These are phyloP conservation scores for Eragrostis curvula DNA, from an alignment of 176 grass and related monocot species.

Conservation along the genomic window DNA sequence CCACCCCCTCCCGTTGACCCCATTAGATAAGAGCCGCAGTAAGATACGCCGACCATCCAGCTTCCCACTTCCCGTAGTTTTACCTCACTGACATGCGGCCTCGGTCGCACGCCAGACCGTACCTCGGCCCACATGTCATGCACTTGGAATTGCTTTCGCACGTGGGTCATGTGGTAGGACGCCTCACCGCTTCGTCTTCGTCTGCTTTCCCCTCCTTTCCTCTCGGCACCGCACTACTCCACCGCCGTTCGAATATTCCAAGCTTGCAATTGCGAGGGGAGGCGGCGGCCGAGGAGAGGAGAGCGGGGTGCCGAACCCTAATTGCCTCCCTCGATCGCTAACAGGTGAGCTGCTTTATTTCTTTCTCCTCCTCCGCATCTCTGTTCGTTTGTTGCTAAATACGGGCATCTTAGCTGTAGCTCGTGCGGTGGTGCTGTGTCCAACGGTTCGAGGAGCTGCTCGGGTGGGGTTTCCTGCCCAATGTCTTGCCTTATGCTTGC, in stretches of 20 bases:
- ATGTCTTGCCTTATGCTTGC: not conserved
- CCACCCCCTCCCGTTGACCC: too few species aligned
- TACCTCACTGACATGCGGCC: not conserved
- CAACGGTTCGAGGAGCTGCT: not conserved
- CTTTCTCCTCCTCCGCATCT: too few species aligned
- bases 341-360: conserved; percentile 4
- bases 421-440: not conserved
- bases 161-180: not conserved
- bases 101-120: accelerated
- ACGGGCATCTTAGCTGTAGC: not conserved
- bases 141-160: accelerated
- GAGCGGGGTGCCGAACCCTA: not conserved
- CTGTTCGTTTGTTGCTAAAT: not conserved
- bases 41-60: too few species aligned
- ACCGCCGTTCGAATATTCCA: conserved; percentile 35
- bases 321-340: not conserved
- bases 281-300: not conserved
- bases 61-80: too few species aligned
- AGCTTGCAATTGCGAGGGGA: conserved; percentile 33
- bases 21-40: too few species aligned
- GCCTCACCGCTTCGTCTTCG: conserved; percentile 32
- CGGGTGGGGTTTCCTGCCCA: not conserved
- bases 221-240: not conserved
- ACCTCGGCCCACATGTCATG: not conserved
- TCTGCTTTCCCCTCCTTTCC: conserved; percentile 21